Evolutionary conservation across 2,329 filamentous ascomycete genomes (phyloP).

Genomic region (Colletotrichum chlorophyti): DNA sequence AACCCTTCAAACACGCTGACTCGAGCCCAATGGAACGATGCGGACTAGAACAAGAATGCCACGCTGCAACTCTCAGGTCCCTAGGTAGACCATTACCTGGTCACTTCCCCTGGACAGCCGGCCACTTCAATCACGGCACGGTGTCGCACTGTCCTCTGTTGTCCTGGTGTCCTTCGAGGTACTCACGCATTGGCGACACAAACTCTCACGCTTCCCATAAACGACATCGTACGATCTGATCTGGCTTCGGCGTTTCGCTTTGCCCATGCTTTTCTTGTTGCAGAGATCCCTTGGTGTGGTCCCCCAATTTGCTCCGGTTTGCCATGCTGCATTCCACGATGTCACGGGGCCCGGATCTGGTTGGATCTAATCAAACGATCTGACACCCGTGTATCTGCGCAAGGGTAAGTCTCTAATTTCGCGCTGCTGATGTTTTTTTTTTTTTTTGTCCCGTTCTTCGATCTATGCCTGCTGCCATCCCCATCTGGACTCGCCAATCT

Average conservation of each 20-base stretch:
- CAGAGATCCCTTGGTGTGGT: slow-evolving; percentile 3
- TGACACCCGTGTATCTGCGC: slow-evolving; percentile 25
- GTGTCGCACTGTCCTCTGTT: too few species aligned
- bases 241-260: slow-evolving; percentile 14
- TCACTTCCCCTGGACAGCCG: too few species aligned
- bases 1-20: slow-evolving; percentile 19
- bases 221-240: slow-evolving; percentile 24
- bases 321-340: slow-evolving; percentile 11
- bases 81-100: slow-evolving; percentile 7
- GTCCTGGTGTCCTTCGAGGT: too few species aligned
- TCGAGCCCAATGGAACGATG: slow-evolving; percentile 2
- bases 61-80: background rate
- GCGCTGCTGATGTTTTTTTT: too few species aligned
- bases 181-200: slow-evolving; percentile 13
- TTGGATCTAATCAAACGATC: slow-evolving; percentile 29
- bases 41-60: background rate
- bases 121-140: too few species aligned
- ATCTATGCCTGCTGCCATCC: slow-evolving; percentile 12
- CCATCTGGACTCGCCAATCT: slow-evolving; percentile 25
- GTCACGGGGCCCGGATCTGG: slow-evolving; percentile 24
- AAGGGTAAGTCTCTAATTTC: slow-evolving; percentile 14
- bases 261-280: slow-evolving; percentile 16
- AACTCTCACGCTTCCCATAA: slow-evolving; percentile 13
- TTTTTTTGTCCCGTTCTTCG: too few species aligned
- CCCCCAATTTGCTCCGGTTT: slow-evolving; percentile 18